Conservation (phyloP, 805 yeast genomes). For the Zygosaccharomyces lentus region DNA sequence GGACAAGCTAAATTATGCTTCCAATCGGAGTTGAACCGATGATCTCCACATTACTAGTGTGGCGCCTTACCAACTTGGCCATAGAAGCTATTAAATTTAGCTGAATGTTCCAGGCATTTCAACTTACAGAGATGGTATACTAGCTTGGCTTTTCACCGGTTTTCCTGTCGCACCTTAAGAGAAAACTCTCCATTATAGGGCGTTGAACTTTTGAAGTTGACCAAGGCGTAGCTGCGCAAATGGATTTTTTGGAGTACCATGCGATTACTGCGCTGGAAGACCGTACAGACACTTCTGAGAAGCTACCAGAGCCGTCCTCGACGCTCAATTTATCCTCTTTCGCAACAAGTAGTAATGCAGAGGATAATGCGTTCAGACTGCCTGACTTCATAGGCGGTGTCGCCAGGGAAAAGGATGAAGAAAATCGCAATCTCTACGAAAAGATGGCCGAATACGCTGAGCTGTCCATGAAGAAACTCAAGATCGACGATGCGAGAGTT, state of each 20-base stretch:
- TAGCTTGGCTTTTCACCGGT: neutral
- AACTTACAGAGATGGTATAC: too few relatives aligned
- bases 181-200: neutral
- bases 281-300: slow-evolving; percentile 22
- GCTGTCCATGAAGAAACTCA: slow-evolving; percentile 13
- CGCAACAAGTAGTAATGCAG: slow-evolving; percentile 2
- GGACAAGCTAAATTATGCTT: slow-evolving; percentile 42
- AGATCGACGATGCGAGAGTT: slow-evolving; percentile 5
- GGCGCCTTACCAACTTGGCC: slow-evolving; percentile 81
- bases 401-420: slow-evolving; percentile 1
- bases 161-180: neutral
- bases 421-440: slow-evolving; percentile 16
- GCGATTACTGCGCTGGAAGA: slow-evolving; percentile 36
- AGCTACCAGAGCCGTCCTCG: slow-evolving; percentile 30
- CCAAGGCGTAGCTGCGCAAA: slow-evolving; percentile 7
- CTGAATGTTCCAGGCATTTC: neutral
- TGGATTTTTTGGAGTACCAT: slow-evolving; percentile 49
- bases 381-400: slow-evolving; percentile 7
- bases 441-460: slow-evolving; percentile 23
- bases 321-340: slow-evolving; percentile 23
- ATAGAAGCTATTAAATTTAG: slow-evolving; percentile 39
- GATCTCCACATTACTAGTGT: slow-evolving; percentile 87
- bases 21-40: slow-evolving; percentile 74
- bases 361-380: slow-evolving; percentile 11
- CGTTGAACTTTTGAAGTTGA: neutral